Evolutionary conservation across 768 basidiomycete genomes (phyloP).

Genomic region (Macrocybe gigantea): DNA sequence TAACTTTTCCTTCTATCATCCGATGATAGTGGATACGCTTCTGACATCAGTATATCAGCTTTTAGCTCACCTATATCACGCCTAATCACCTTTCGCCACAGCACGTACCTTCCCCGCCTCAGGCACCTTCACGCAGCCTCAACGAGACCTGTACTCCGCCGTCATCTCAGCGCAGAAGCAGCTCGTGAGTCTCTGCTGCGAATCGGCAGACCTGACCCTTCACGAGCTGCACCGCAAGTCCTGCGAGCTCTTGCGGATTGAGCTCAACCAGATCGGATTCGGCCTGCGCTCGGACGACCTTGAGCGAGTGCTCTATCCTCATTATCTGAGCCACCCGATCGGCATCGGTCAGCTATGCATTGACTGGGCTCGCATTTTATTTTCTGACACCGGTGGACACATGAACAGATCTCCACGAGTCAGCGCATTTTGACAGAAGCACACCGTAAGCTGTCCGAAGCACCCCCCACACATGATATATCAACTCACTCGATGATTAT

Average conservation of each 20-base stretch:
- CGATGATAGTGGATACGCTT: constrained; percentile 72
- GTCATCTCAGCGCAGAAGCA: constrained; percentile 69
- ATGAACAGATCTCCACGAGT: constrained; percentile 81
- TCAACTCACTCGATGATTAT: neutral
- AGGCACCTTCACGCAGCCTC: constrained; percentile 73
- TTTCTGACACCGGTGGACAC: constrained; percentile 5
- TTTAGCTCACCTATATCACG: neutral
- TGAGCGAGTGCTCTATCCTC: constrained; percentile 83
- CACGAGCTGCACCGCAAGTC: constrained; percentile 76
- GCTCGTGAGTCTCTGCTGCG: constrained; percentile 56
- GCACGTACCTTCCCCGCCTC: constrained; percentile 87
- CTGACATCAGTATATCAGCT: constrained; percentile 70
- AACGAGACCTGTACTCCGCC: constrained; percentile 80
- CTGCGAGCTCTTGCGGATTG: constrained; percentile 57
- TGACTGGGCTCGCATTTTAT: neutral
- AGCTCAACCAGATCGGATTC: constrained; percentile 78
- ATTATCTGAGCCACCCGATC: constrained; percentile 87
- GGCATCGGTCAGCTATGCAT: constrained; percentile 62
- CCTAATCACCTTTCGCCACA: constrained; percentile 19
- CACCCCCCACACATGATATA: neutral
- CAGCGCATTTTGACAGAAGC: constrained; percentile 51
- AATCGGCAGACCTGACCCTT: constrained; percentile 49
- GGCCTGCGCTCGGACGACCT: constrained; percentile 51
- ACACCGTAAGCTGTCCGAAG: constrained; percentile 36
- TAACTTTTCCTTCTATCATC: neutral